Evolutionary conservation across 2,329 filamentous ascomycete species (phyloP).

Genomic region (Cercospora berteroae): DNA sequence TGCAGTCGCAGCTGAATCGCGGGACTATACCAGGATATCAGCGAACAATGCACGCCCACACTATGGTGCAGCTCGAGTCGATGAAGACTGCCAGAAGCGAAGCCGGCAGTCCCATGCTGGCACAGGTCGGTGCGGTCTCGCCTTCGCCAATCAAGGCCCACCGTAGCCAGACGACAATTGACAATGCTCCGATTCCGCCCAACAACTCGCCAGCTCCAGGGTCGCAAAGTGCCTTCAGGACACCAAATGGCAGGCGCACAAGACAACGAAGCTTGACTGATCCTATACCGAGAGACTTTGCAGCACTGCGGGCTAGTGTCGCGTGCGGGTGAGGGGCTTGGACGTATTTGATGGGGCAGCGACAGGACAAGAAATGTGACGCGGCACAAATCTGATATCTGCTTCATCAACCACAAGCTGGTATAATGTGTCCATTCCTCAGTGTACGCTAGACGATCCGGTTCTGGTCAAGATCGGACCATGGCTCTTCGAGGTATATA

Average conservation of each 20-base stretch:
- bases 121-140: constrained; percentile 9
- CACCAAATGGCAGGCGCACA: not conserved
- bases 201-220: constrained; percentile 23
- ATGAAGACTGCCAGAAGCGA: constrained; percentile 17
- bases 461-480: not conserved
- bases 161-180: constrained; percentile 18
- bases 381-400: not conserved
- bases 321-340: constrained; percentile 12
- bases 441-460: not conserved
- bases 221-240: not conserved
- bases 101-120: constrained; percentile 17
- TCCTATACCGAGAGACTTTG: constrained; percentile 23
- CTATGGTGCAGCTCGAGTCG: constrained; percentile 27
- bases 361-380: not conserved
- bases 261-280: constrained; percentile 23
- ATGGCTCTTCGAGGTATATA: not conserved
- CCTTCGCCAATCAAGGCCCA: constrained; percentile 11
- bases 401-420: not conserved
- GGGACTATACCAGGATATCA: constrained; percentile 27
- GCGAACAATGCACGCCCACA: constrained; percentile 31
- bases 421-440: not conserved
- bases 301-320: constrained; percentile 4
- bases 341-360: not conserved
- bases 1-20: constrained; percentile 22
- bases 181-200: constrained; percentile 26